A percentile compares a stretch with the other conserved stretches of the same genome.
These are phyloP conservation scores for Rhododendron ferrugineum DNA, from an alignment of 148 eudicot species.

Conservation along the genomic window DNA sequence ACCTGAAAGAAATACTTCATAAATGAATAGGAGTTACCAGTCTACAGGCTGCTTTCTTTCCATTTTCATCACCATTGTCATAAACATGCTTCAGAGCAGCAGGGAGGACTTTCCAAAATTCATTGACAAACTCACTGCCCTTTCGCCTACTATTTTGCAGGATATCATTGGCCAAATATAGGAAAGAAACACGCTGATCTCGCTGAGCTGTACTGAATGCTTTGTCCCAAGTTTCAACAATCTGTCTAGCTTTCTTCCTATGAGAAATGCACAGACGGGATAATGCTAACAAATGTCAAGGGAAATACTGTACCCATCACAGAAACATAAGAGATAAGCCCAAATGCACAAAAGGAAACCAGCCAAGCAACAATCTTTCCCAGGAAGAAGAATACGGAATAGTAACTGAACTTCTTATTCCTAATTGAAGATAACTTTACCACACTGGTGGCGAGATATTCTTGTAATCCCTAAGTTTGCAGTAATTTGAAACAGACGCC, in stretches of 20 bases:
- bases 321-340: not conserved
- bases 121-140: slow-evolving; percentile 92
- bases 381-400: not conserved
- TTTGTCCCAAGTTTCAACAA: slow-evolving; percentile 90
- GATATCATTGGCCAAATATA: slow-evolving; percentile 87
- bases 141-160: slow-evolving; percentile 90
- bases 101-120: slow-evolving; percentile 97
- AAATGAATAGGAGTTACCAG: slow-evolving; percentile 49
- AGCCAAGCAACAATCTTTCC: not conserved
- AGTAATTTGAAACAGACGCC: not conserved
- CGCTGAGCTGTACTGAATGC: slow-evolving; percentile 59
- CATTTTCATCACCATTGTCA: slow-evolving; percentile 60
- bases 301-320: slow-evolving; percentile 8
- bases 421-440: not conserved
- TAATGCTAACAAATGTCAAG: slow-evolving; percentile 62
- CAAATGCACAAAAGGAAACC: slow-evolving; percentile 7
- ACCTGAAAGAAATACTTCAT: not conserved
- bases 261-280: slow-evolving; percentile 80
- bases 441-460: not conserved
- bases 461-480: not conserved
- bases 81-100: slow-evolving; percentile 67
- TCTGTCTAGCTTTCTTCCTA: slow-evolving; percentile 72
- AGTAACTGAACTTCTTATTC: not conserved
- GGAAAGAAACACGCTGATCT: slow-evolving; percentile 66
- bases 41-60: slow-evolving; percentile 72